phyloP scores from a whole-genome alignment of 2,329 filamentous ascomycete genomes.

The Zymoseptoria crescenta region DNA sequence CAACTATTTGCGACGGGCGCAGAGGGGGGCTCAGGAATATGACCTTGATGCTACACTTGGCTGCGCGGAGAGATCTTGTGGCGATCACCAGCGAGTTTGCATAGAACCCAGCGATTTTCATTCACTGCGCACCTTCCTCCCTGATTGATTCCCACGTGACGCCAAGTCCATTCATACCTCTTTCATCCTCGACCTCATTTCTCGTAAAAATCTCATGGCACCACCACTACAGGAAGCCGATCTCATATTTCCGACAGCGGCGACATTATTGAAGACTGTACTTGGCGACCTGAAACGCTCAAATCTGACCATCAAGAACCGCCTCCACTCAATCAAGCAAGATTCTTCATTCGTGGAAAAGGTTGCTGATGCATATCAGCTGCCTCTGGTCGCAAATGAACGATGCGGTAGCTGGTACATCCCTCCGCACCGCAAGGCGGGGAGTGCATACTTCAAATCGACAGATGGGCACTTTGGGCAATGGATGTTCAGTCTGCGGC shows the following conservation, averaged over 20 bases:
- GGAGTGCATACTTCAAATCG: conserved; percentile 91
- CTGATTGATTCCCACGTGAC: background rate
- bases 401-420: conserved; percentile 97
- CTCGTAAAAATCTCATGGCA: background rate
- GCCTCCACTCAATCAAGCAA: conserved; percentile 66
- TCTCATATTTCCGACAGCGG: conserved; percentile 48
- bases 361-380: conserved; percentile 48
- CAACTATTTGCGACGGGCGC: no score
- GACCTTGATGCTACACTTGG: no score
- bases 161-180: background rate
- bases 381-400: conserved; percentile 85
- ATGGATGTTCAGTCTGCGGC: conserved; percentile 80
- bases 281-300: conserved; percentile 67
- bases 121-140: background rate
- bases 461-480: conserved; percentile 88
- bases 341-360: conserved; percentile 68
- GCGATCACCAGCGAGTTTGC: background rate
- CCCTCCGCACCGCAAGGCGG: conserved; percentile 52
- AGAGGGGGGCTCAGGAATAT: no score
- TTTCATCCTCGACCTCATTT: background rate
- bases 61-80: no score
- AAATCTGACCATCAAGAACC: conserved; percentile 71
- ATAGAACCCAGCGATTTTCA: background rate
- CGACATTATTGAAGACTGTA: conserved; percentile 60
- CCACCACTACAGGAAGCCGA: conserved; percentile 19